Conservation (phyloP, 164 flowering plant genomes). For the Sextonia rubra region DNA sequence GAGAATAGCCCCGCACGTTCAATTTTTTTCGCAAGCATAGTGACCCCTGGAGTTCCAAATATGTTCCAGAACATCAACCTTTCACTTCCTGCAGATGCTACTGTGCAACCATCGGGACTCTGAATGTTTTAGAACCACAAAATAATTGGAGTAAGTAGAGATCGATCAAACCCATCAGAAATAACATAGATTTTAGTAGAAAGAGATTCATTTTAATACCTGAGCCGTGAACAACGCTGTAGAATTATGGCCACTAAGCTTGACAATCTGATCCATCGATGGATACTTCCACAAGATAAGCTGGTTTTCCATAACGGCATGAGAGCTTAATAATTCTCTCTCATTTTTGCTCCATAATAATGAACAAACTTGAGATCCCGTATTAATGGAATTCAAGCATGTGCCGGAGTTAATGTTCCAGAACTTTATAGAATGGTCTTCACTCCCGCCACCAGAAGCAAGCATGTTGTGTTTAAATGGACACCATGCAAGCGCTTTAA, state of each 20-base stretch:
- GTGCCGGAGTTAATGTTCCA: constrained; percentile 66
- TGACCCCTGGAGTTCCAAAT: constrained; percentile 38
- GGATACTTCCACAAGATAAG: constrained; percentile 64
- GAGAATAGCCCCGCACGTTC: constrained; percentile 41
- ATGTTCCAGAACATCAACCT: constrained; percentile 50
- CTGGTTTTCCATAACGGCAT: constrained; percentile 54
- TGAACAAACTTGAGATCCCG: constrained; percentile 64
- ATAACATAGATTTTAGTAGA: background rate
- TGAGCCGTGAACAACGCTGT: constrained; percentile 58
- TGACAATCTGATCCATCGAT: constrained; percentile 57
- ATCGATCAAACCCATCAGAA: background rate
- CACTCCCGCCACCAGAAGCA: constrained; percentile 60
- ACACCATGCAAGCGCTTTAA: constrained; percentile 68
- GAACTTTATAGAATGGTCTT: constrained; percentile 54
- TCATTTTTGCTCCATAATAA: constrained; percentile 59
- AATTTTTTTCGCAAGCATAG: constrained; percentile 26
- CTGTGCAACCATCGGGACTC: constrained; percentile 61
- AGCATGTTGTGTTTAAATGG: constrained; percentile 58
- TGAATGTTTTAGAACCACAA: constrained; percentile 7
- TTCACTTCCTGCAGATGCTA: constrained; percentile 51
- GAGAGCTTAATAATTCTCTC: constrained; percentile 57
- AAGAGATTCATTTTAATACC: constrained; percentile 21
- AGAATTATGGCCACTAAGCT: constrained; percentile 66
- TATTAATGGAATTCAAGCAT: constrained; percentile 57
- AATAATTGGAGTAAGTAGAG: background rate